Evolutionary conservation across 73 alveolate genomes (phyloP).

Genomic region (Paraurostyla sp.): DNA sequence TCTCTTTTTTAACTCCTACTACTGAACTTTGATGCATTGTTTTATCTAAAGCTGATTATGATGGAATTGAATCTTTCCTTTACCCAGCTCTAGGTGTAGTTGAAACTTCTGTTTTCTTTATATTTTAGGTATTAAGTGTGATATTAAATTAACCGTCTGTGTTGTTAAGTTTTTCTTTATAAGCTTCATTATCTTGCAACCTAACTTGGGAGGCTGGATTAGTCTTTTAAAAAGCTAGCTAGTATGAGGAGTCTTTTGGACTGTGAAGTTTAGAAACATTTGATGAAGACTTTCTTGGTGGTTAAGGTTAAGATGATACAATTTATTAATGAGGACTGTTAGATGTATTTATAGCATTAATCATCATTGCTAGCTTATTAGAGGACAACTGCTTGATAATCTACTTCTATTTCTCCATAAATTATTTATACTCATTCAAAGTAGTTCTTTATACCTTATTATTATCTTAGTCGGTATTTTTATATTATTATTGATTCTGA

Average conservation of each 20-base stretch:
- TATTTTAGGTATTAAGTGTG: neutral
- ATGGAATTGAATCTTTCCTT: too few relatives aligned
- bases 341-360: neutral
- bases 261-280: neutral
- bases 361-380: slow-evolving; percentile 27
- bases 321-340: neutral
- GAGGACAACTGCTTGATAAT: slow-evolving; percentile 6
- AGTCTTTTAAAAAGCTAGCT: neutral
- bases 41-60: neutral
- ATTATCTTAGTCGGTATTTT: neutral
- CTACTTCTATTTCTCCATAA: slow-evolving; percentile 31
- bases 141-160: too few relatives aligned
- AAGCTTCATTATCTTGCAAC: too few relatives aligned
- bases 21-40: neutral
- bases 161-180: neutral
- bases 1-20: neutral
- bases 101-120: neutral
- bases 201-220: too few relatives aligned
- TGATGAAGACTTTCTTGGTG: neutral
- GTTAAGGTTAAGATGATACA: neutral
- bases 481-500: too few relatives aligned
- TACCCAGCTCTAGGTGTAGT: neutral
- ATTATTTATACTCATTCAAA: slow-evolving; percentile 35
- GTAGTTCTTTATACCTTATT: neutral
- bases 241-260: neutral